Percentiles rank a stretch among this genome's conserved stretches.
These are phyloP conservation scores for Termitomyces heimii DNA, from an alignment of 768 basidiomycete genomes.

Conservation along the genomic window DNA sequence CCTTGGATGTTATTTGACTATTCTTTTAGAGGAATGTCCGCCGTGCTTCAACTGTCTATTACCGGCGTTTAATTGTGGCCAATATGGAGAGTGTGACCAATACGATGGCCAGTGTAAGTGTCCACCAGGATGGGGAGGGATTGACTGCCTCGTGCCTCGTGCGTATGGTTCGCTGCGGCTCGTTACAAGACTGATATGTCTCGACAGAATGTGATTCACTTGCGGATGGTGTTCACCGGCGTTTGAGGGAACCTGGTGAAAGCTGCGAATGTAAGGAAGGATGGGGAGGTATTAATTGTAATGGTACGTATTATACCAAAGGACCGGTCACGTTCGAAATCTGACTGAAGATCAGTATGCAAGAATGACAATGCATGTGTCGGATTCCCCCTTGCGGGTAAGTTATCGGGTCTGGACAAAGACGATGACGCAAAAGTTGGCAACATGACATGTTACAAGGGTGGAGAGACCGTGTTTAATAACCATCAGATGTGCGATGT, in stretches of 20 bases:
- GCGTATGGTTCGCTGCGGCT: conserved; percentile 24
- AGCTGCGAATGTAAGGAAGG: conserved; percentile 89
- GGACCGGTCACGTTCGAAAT: neutral
- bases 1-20: neutral
- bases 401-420: conserved; percentile 29
- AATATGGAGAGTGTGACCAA: conserved; percentile 85
- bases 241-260: conserved; percentile 69
- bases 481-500: conserved; percentile 99
- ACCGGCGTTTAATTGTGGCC: conserved; percentile 87
- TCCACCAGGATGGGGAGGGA: conserved; percentile 95
- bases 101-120: conserved; percentile 97
- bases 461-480: conserved; percentile 88
- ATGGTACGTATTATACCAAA: conserved; percentile 50
- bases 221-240: conserved; percentile 82
- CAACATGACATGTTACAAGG: conserved; percentile 92
- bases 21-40: conserved; percentile 52
- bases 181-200: conserved; percentile 1
- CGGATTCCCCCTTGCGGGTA: conserved; percentile 32
- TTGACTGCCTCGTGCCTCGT: conserved; percentile 93
- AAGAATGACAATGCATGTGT: conserved; percentile 7
- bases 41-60: conserved; percentile 96
- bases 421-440: conserved; percentile 28
- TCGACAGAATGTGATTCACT: conserved; percentile 86
- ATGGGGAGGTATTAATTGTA: conserved; percentile 96
- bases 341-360: conserved; percentile 2